phyloP scores from a whole-genome alignment of 2,329 filamentous ascomycete genomes.

The Fusarium phyllophilum region DNA sequence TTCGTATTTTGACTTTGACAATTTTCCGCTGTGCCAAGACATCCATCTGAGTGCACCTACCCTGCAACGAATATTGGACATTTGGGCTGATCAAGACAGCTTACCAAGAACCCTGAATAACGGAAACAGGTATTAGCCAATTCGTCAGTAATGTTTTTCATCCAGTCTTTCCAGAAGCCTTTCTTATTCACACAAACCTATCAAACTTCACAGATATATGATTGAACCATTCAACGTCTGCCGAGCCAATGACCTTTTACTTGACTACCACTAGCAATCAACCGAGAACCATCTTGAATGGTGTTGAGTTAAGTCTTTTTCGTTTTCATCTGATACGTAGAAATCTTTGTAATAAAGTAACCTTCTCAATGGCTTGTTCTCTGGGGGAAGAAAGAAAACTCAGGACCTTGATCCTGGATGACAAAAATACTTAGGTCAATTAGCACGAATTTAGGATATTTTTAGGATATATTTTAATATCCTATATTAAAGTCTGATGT shows the following conservation, averaged over 20 bases:
- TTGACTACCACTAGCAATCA: too few relatives aligned
- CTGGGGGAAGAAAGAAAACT: not conserved
- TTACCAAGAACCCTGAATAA: too few relatives aligned
- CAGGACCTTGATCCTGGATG: not conserved
- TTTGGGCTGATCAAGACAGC: too few relatives aligned
- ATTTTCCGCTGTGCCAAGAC: not conserved
- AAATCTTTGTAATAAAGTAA: fast-evolving
- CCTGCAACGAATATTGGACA: not conserved
- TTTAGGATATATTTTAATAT: fast-evolving
- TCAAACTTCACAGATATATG: not conserved
- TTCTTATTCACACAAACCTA: too few relatives aligned
- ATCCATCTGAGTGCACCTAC: not conserved
- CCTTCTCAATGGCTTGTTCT: too few relatives aligned
- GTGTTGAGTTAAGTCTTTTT: too few relatives aligned
- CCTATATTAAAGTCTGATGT: fast-evolving
- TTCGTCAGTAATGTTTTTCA: too few relatives aligned
- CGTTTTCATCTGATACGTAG: not conserved
- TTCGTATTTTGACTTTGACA: not conserved
- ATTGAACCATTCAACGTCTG: fast-evolving
- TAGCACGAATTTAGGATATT: fast-evolving
- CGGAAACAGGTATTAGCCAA: too few relatives aligned
- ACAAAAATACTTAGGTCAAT: not conserved
- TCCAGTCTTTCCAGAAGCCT: not conserved
- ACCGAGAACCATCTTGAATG: fast-evolving
- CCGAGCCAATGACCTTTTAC: fast-evolving